Evolutionary conservation across 1,284 basidiomycete species (phyloP).

Genomic region (Ustanciosporium gigantosporum): DNA sequence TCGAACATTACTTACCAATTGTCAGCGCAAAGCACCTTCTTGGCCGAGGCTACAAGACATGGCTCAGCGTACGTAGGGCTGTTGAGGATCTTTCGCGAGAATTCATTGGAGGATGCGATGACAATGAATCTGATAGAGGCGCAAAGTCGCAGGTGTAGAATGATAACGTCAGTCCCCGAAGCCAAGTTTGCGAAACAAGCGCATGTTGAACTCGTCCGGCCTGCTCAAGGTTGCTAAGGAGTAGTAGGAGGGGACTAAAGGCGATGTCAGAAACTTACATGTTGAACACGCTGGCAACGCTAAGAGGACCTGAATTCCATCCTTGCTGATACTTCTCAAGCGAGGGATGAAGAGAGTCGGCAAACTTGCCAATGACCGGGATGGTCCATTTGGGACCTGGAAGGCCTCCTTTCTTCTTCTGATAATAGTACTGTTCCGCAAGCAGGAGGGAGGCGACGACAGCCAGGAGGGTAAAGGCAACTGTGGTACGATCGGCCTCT

Average conservation of each 20-base stretch:
- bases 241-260: no score
- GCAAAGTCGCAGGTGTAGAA: neutral
- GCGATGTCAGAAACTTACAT: constrained; percentile 51
- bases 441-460: constrained; percentile 44
- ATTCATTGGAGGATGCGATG: constrained; percentile 58
- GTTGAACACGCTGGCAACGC: constrained; percentile 59
- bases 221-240: no score
- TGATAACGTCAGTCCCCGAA: constrained; percentile 4
- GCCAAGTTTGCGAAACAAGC: neutral
- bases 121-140: constrained; percentile 54
- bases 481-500: constrained; percentile 35
- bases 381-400: constrained; percentile 60
- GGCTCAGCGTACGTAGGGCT: constrained; percentile 65
- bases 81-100: constrained; percentile 60
- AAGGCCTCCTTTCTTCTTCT: constrained; percentile 50
- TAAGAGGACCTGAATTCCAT: constrained; percentile 60
- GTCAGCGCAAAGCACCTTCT: constrained; percentile 80
- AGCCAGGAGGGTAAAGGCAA: constrained; percentile 46
- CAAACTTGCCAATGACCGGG: constrained; percentile 60
- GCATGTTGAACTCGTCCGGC: no score
- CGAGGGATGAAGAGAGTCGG: constrained; percentile 56
- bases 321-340: constrained; percentile 59
- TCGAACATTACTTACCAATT: constrained; percentile 72
- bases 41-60: constrained; percentile 89
- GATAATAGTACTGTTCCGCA: constrained; percentile 51